Evolutionary conservation across 257 asterid genomes (phyloP).

Genomic region (Primulina eburnea): DNA sequence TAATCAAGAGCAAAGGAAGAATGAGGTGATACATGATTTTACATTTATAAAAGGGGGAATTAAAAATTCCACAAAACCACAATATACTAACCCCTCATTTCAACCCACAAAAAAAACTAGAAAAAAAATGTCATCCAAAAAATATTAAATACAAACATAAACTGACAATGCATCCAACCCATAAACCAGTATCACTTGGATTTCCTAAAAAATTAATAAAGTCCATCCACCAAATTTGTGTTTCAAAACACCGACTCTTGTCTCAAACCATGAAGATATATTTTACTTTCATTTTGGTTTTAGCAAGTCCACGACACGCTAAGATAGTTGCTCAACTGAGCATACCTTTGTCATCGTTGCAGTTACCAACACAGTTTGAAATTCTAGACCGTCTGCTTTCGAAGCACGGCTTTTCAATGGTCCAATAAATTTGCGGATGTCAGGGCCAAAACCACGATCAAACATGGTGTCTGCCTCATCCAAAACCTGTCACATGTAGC

Average conservation of each 20-base stretch:
- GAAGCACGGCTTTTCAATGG: conserved; percentile 85
- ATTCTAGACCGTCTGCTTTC: conserved; percentile 59
- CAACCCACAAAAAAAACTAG: too few relatives aligned
- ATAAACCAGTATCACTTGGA: not conserved
- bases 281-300: too few relatives aligned
- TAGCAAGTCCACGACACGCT: not conserved
- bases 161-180: too few relatives aligned
- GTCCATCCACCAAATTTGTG: not conserved
- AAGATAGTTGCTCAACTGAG: not conserved
- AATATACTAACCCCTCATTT: too few relatives aligned
- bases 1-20: conserved; percentile 15
- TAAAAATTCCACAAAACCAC: too few relatives aligned
- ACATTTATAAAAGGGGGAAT: too few relatives aligned
- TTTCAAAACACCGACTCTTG: not conserved
- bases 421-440: conserved; percentile 78
- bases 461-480: conserved; percentile 99
- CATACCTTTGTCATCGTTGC: conserved; percentile 97
- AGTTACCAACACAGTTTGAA: conserved; percentile 89
- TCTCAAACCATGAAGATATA: not conserved
- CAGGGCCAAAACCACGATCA: conserved; percentile 99
- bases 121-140: too few relatives aligned
- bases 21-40: not conserved
- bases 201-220: not conserved
- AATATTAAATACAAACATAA: too few relatives aligned
- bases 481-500: conserved; percentile 61